Evolutionary conservation across 805 yeast species (phyloP).

Genomic region (Groenewaldozyma tartarivorans): DNA sequence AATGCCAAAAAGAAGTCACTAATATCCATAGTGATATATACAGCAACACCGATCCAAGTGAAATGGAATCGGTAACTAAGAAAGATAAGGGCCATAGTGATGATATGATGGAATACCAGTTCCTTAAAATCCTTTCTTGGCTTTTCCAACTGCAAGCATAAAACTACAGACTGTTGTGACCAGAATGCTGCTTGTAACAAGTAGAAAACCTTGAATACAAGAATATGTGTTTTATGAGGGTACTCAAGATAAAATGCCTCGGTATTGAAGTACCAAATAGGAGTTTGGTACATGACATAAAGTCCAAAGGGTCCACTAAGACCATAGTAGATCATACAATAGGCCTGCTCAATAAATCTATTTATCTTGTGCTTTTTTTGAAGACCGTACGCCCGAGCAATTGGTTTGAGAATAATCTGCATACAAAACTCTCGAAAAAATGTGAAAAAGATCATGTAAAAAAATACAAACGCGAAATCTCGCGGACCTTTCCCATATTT

Average conservation of each 20-base stretch:
- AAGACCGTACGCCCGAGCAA: conserved; percentile 49
- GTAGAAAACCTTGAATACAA: conserved; percentile 69
- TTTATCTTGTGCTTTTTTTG: conserved; percentile 45
- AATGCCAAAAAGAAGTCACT: conserved; percentile 80
- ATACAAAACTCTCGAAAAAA: conserved; percentile 83
- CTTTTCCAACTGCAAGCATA: conserved; percentile 77
- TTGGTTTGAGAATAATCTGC: conserved; percentile 71
- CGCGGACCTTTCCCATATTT: conserved; percentile 79
- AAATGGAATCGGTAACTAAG: conserved; percentile 88
- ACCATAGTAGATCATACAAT: conserved; percentile 73
- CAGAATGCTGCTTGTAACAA: conserved; percentile 93
- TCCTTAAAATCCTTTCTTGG: conserved; percentile 93
- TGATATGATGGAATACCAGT: conserved; percentile 84
- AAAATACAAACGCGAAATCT: conserved; percentile 72
- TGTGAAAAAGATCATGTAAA: conserved; percentile 79
- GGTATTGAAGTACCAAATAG: conserved; percentile 86
- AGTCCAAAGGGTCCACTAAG: conserved; percentile 78
- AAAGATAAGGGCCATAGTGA: conserved; percentile 81
- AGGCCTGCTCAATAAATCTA: conserved; percentile 90
- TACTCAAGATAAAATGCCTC: conserved; percentile 66
- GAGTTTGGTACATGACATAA: conserved; percentile 74
- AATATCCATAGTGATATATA: conserved; percentile 92
- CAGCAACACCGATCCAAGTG: conserved; percentile 88
- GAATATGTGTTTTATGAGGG: conserved; percentile 73
- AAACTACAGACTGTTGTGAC: conserved; percentile 88